Evolutionary conservation across 805 yeast species (phyloP).

Genomic region (Lipomyces lipofer): DNA sequence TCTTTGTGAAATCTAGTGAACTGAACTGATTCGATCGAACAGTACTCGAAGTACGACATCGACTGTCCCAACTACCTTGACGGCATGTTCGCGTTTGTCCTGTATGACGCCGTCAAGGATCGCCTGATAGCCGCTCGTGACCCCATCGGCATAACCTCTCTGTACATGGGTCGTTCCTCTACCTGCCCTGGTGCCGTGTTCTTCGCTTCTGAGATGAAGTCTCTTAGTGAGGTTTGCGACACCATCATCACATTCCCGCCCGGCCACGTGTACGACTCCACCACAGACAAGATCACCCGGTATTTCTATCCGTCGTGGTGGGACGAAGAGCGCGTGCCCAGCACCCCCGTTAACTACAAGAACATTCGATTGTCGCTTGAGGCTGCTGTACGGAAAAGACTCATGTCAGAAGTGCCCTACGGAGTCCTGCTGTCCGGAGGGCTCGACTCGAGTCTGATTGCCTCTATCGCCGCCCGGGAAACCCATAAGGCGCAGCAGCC

Average conservation of each 20-base stretch:
- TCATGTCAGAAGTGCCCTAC: constrained; percentile 99
- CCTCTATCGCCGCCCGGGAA: constrained; percentile 96
- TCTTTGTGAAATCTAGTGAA: no score
- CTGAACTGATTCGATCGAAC: not conserved
- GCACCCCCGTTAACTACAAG: constrained; percentile 70
- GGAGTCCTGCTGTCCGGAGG: constrained; percentile 98
- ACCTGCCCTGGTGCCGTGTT: constrained; percentile 70
- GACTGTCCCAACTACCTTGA: constrained; percentile 93
- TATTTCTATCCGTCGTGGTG: constrained; percentile 95
- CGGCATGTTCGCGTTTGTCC: constrained; percentile 97
- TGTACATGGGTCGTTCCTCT: constrained; percentile 87
- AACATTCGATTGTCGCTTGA: constrained; percentile 79
- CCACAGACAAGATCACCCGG: constrained; percentile 79
- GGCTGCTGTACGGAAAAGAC: constrained; percentile 95
- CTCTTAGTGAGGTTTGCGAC: constrained; percentile 93
- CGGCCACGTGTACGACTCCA: constrained; percentile 94
- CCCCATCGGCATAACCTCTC: constrained; percentile 95
- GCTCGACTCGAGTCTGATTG: constrained; percentile 92
- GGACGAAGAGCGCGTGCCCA: constrained; percentile 76
- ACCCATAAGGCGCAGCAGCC: constrained; percentile 62
- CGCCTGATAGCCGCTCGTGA: constrained; percentile 96
- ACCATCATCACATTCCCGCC: constrained; percentile 94
- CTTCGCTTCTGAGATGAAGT: constrained; percentile 94
- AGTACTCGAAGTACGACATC: constrained; percentile 73
- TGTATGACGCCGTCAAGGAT: constrained; percentile 81